Percentiles rank a stretch among this genome's conserved stretches.
These are phyloP conservation scores for Spongospora subterranea DNA, from an alignment of 208 protist genomes.

Conservation along the genomic window DNA sequence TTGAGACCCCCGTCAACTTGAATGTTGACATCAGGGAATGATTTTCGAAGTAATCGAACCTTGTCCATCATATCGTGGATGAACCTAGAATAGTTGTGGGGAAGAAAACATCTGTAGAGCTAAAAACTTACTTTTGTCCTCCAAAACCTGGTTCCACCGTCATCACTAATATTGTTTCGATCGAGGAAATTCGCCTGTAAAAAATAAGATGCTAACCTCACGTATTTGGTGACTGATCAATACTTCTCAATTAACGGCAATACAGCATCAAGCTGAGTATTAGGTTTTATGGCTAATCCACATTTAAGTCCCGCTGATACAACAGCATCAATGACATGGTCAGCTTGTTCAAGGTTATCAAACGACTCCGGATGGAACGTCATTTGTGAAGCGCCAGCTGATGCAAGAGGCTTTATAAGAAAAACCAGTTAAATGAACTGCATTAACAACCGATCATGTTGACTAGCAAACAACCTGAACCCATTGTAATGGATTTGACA, in stretches of 20 bases:
- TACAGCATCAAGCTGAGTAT: slow-evolving; percentile 66
- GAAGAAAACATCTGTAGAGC: background rate
- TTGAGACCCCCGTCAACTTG: slow-evolving; percentile 97
- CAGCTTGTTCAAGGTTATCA: slow-evolving; percentile 70
- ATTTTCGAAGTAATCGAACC: slow-evolving; percentile 83
- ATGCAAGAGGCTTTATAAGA: background rate
- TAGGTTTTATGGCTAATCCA: slow-evolving; percentile 93
- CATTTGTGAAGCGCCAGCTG: slow-evolving; percentile 84
- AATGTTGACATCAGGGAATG: slow-evolving; percentile 88
- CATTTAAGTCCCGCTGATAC: slow-evolving; percentile 80
- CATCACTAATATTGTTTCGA: slow-evolving; percentile 97
- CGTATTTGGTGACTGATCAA: slow-evolving; percentile 59
- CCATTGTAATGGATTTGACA: slow-evolving; percentile 75
- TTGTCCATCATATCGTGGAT: slow-evolving; percentile 96
- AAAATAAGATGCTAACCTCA: slow-evolving; percentile 52
- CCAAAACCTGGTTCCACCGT: slow-evolving; percentile 99
- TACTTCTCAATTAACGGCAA: slow-evolving; percentile 82
- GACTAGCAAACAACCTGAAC: slow-evolving; percentile 79
- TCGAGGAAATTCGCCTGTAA: slow-evolving; percentile 71
- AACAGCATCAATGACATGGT: slow-evolving; percentile 77
- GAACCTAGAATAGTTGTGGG: slow-evolving; percentile 76
- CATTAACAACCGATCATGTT: background rate
- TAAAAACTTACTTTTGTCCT: slow-evolving; percentile 83
- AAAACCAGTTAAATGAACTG: slow-evolving; percentile 59
- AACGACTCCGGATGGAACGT: slow-evolving; percentile 92